phyloP scores from a whole-genome alignment of 305 asterid species.

The Ruellia speciosa region DNA sequence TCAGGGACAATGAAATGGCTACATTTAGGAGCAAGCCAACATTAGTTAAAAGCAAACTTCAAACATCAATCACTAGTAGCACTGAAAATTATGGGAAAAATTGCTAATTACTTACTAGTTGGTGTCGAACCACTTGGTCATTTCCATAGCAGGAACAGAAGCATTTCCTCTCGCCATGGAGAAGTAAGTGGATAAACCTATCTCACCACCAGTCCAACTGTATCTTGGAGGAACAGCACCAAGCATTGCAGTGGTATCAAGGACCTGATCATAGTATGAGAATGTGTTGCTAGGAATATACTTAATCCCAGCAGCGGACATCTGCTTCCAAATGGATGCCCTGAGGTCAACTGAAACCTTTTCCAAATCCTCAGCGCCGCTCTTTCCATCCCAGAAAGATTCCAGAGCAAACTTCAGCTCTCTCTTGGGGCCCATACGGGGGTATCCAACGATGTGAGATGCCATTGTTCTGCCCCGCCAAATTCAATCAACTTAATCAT shows the following conservation, averaged over 20 bases:
- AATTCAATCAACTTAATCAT: slow-evolving; percentile 14
- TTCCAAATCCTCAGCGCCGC: slow-evolving; percentile 70
- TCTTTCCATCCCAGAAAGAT: slow-evolving; percentile 87
- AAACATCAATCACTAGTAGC: background rate
- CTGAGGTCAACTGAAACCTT: slow-evolving; percentile 72
- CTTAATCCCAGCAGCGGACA: slow-evolving; percentile 68
- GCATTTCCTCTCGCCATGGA: slow-evolving; percentile 93
- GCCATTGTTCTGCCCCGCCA: slow-evolving; percentile 50
- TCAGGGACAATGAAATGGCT: slow-evolving; percentile 94
- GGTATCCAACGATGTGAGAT: slow-evolving; percentile 80
- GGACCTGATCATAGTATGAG: slow-evolving; percentile 73
- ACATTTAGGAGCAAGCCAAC: slow-evolving; percentile 19
- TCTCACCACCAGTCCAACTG: slow-evolving; percentile 77
- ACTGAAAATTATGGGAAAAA: background rate
- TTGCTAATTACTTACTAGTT: slow-evolving; percentile 59
- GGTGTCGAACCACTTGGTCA: slow-evolving; percentile 96
- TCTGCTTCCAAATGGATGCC: slow-evolving; percentile 82
- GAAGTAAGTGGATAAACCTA: slow-evolving; percentile 64
- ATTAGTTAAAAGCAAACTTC: slow-evolving; percentile 1
- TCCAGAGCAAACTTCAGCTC: slow-evolving; percentile 86
- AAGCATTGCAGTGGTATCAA: slow-evolving; percentile 75
- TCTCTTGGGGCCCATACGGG: slow-evolving; percentile 91
- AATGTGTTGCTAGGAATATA: slow-evolving; percentile 84
- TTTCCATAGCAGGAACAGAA: slow-evolving; percentile 86
- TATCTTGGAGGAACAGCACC: slow-evolving; percentile 84